Evolutionary conservation across 305 asterid species (phyloP), one percentile per base, ranked within the genome.

Genomic region (Solanum hybrid): DNA sequence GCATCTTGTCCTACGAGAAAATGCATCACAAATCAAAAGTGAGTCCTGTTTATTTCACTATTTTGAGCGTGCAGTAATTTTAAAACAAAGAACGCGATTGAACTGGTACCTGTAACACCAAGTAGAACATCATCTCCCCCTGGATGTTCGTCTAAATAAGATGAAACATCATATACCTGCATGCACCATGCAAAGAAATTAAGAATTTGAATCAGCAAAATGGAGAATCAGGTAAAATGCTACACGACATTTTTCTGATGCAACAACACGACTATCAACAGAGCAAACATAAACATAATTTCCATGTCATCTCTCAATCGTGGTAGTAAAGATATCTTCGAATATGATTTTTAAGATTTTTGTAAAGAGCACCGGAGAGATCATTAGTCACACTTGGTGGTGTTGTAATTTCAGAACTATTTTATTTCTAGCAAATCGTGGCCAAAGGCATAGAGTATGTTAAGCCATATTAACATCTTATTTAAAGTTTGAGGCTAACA

Each of bases 111-210:
- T 88, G 97, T 90, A 89, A 93, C 94, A 64, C 89, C 71, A 45
- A 95, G 93, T 80, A 97, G 71, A 88, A 96, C 96, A 91, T 96
- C 99, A 85, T 95, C 98, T 87, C 99, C 99, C 2, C 99, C 99
- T 22, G 99, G 99, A 90, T 96, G 99, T 45, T 97, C 99, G n/a
- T 97, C 95, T 92, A 97, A 79, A 92, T 96, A 96, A 12, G 97
- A n/a, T 51, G 99, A 93, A 87, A 96, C 97, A 37, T 97, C 99
- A 87, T 97, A 97, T 37, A 97, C 97, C 99, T 97, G 96, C 88
- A 89, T 90, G 86, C 90, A 91, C 45, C 45, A 56, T 22, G 45
- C 45, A 56, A 10, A 31, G 3, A 51, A 45, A 27, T 45, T 29
- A 27, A 82, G 73, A 45, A 82, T 82, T 1, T 85, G 45, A 85